Evolutionary conservation across 2,329 filamentous ascomycete species (phyloP).

Genomic region (Ascochyta lentis): DNA sequence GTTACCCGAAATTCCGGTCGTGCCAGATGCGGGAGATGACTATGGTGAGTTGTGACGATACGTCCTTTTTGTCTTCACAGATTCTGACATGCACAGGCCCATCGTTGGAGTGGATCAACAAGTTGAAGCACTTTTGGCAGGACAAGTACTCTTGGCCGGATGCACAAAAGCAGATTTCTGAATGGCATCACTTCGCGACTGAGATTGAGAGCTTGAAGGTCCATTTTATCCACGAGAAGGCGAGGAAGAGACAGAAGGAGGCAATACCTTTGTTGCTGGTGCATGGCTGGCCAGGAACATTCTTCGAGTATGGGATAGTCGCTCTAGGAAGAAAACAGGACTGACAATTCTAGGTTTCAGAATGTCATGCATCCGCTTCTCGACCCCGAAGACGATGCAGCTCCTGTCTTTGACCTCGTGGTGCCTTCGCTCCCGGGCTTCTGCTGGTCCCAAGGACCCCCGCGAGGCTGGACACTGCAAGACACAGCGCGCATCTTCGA

Average conservation of each 20-base stretch:
- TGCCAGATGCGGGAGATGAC: slow-evolving; percentile 45
- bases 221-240: slow-evolving; percentile 51
- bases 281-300: slow-evolving; percentile 56
- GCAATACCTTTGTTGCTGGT: slow-evolving; percentile 53
- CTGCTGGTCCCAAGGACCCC: slow-evolving; percentile 29
- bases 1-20: slow-evolving; percentile 42
- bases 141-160: slow-evolving; percentile 44
- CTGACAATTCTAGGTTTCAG: slow-evolving; percentile 23
- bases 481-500: slow-evolving; percentile 52
- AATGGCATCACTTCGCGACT: slow-evolving; percentile 46
- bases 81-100: slow-evolving; percentile 21
- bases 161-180: slow-evolving; percentile 42
- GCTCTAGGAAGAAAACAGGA: not conserved
- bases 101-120: slow-evolving; percentile 43
- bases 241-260: slow-evolving; percentile 33
- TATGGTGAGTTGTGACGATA: slow-evolving; percentile 32
- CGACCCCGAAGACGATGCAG: slow-evolving; percentile 32
- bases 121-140: slow-evolving; percentile 45
- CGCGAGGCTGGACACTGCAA: slow-evolving; percentile 47
- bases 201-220: slow-evolving; percentile 45
- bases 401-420: slow-evolving; percentile 61
- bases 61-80: not conserved
- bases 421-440: slow-evolving; percentile 61
- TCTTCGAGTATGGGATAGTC: slow-evolving; percentile 46
- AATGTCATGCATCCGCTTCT: slow-evolving; percentile 49